These are phyloP conservation scores for Chernovozyma sophiae-reginae DNA, from an alignment of 1,139 yeast genomes.

Conservation along the genomic window DNA sequence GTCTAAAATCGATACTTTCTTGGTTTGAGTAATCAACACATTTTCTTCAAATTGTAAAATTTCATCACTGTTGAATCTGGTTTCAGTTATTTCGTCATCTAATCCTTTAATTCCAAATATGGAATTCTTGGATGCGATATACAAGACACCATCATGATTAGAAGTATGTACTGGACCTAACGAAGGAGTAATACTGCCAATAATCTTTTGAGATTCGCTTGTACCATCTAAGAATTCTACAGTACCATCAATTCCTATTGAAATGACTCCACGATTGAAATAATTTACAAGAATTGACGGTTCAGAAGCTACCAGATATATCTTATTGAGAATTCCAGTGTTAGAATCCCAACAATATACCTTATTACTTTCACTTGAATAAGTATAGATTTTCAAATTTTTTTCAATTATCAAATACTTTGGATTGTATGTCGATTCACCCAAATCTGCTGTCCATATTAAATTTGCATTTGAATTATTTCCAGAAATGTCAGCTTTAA, in stretches of 20 bases:
- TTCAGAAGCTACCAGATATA: slow-evolving; percentile 11
- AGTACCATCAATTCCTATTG: slow-evolving; percentile 14
- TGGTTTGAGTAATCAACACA: slow-evolving; percentile 15
- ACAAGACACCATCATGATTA: slow-evolving; percentile 1
- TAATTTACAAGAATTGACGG: slow-evolving; percentile 13
- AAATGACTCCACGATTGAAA: slow-evolving; percentile 17
- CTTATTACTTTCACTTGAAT: slow-evolving; percentile 9
- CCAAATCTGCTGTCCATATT: slow-evolving; percentile 19
- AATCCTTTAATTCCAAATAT: slow-evolving; percentile 1
- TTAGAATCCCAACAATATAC: slow-evolving; percentile 16
- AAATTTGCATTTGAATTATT: slow-evolving; percentile 6
- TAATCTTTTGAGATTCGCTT: too few species aligned
- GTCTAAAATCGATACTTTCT: slow-evolving; percentile 15
- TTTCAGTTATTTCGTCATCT: neutral
- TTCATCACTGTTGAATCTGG: slow-evolving; percentile 5
- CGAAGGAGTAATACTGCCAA: neutral
- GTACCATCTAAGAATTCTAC: slow-evolving; percentile 7
- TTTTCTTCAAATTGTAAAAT: slow-evolving; percentile 19
- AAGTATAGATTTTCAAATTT: slow-evolving; percentile 12
- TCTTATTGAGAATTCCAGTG: slow-evolving; percentile 17
- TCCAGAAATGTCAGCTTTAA: slow-evolving; percentile 16
- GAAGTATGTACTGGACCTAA: slow-evolving; percentile 1
- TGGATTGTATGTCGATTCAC: slow-evolving; percentile 8
- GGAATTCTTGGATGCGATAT: neutral
- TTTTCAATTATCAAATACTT: neutral